These are phyloP conservation scores for Baudoinia panamericana DNA, from an alignment of 495 filamentous ascomycete genomes.

Conservation along the genomic window DNA sequence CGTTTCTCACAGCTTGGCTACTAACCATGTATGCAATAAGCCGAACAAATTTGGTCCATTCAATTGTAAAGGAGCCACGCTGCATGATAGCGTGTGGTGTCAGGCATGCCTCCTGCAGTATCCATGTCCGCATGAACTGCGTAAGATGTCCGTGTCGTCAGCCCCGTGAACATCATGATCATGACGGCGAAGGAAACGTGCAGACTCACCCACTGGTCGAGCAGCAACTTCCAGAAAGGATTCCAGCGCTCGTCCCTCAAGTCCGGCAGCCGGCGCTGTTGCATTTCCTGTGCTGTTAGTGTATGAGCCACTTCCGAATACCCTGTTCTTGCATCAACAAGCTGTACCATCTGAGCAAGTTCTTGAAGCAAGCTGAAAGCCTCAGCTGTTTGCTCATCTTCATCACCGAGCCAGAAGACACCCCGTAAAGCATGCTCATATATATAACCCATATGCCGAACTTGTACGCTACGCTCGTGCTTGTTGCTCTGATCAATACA, in stretches of 20 bases:
- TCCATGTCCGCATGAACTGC: neutral
- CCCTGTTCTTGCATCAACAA: neutral
- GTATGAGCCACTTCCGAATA: too few species aligned
- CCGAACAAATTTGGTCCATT: neutral
- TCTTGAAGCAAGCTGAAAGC: too few species aligned
- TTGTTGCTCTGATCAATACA: conserved; percentile 26
- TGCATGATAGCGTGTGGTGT: neutral
- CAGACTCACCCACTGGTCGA: neutral
- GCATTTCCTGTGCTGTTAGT: too few species aligned
- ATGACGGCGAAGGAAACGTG: too few species aligned
- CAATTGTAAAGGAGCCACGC: neutral
- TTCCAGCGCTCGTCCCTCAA: neutral
- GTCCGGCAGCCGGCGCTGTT: neutral
- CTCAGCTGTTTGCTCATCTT: neutral
- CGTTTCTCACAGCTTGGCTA: neutral
- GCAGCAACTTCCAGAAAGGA: neutral
- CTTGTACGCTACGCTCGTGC: conserved; percentile 19
- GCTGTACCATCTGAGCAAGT: neutral
- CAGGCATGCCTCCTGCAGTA: neutral
- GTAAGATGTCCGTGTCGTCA: too few species aligned
- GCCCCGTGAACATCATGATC: too few species aligned
- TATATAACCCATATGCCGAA: conserved; percentile 21
- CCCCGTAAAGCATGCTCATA: conserved; percentile 15
- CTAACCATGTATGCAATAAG: neutral
- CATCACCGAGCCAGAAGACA: conserved; percentile 13